These are phyloP conservation scores for Pyrus communis DNA, from an alignment of 306 rosid species.

Conservation along the genomic window DNA sequence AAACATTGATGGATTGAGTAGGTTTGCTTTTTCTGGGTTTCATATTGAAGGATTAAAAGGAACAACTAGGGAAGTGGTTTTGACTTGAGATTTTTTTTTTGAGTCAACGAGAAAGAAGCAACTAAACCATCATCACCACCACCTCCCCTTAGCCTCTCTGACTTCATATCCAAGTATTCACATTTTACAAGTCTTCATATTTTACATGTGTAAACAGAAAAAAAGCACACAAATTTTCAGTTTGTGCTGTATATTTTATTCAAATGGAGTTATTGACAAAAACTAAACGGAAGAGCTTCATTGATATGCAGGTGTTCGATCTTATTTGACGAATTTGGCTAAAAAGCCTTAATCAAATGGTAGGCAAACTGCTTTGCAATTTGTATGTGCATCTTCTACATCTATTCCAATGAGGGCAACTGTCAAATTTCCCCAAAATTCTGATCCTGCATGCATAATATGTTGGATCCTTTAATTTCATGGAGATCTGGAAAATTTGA, in stretches of 20 bases:
- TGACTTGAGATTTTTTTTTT: not conserved
- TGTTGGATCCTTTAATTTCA: not conserved
- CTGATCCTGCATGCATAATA: not conserved
- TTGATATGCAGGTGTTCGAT: not conserved
- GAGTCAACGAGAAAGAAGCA: not conserved
- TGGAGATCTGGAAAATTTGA: not conserved
- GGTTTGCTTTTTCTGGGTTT: slow-evolving; percentile 4
- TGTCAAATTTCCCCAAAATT: not conserved
- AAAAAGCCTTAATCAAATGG: not conserved
- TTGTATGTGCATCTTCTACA: not conserved
- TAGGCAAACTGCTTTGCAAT: slow-evolving; percentile 15
- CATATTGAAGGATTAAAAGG: not conserved
- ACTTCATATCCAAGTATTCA: not conserved
- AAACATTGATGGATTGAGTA: not conserved
- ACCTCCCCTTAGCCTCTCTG: not conserved
- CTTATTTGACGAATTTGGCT: not conserved
- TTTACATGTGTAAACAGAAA: too few species aligned
- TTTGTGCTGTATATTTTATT: not conserved
- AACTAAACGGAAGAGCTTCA: too few species aligned
- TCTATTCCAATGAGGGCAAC: not conserved
- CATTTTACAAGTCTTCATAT: not conserved
- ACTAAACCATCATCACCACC: not conserved
- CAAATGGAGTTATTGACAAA: not conserved
- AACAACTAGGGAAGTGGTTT: not conserved
- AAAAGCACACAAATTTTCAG: not conserved